Percentiles rank a stretch among this genome's conserved stretches.
These are phyloP conservation scores for Didymosphaeria variabile DNA, from an alignment of 2,329 filamentous ascomycete genomes.

Conservation along the genomic window DNA sequence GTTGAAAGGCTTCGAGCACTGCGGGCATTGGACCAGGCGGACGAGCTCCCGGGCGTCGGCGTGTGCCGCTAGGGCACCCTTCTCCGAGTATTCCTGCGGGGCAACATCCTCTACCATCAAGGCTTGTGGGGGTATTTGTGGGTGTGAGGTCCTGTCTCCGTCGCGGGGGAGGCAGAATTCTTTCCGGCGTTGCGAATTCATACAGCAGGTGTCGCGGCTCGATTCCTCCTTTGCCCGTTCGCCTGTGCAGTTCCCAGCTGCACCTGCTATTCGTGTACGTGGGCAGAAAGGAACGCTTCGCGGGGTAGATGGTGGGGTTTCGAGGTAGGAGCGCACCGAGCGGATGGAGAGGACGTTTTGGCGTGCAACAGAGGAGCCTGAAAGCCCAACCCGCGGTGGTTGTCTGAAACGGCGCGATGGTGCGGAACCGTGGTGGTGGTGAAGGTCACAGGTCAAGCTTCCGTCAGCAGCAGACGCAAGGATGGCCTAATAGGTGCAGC, in stretches of 20 bases:
- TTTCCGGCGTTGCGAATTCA: slow-evolving; percentile 48
- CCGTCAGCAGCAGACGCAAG: slow-evolving; percentile 16
- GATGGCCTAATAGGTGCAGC: neutral
- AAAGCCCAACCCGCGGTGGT: neutral
- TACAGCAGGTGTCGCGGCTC: slow-evolving; percentile 35
- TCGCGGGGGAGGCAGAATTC: slow-evolving; percentile 44
- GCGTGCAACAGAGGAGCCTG: neutral
- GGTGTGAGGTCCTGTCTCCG: slow-evolving; percentile 44
- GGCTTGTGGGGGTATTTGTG: slow-evolving; percentile 37
- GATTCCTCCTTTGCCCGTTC: slow-evolving; percentile 23
- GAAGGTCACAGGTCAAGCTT: slow-evolving; percentile 1
- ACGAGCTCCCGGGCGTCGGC: slow-evolving; percentile 71
- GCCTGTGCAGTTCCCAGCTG: slow-evolving; percentile 30
- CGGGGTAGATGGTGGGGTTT: neutral
- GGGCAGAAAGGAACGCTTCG: slow-evolving; percentile 19
- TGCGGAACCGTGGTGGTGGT: neutral
- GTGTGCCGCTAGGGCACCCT: slow-evolving; percentile 57
- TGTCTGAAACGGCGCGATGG: neutral
- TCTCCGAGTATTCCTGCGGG: slow-evolving; percentile 43
- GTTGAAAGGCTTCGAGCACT: slow-evolving; percentile 73
- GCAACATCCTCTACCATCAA: slow-evolving; percentile 56
- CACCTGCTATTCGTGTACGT: slow-evolving; percentile 12
- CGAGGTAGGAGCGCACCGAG: neutral
- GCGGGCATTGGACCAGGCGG: slow-evolving; percentile 78
- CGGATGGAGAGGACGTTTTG: neutral